Conservation (phyloP, 495 filamentous ascomycete species). For the Tuber indicum region DNA sequence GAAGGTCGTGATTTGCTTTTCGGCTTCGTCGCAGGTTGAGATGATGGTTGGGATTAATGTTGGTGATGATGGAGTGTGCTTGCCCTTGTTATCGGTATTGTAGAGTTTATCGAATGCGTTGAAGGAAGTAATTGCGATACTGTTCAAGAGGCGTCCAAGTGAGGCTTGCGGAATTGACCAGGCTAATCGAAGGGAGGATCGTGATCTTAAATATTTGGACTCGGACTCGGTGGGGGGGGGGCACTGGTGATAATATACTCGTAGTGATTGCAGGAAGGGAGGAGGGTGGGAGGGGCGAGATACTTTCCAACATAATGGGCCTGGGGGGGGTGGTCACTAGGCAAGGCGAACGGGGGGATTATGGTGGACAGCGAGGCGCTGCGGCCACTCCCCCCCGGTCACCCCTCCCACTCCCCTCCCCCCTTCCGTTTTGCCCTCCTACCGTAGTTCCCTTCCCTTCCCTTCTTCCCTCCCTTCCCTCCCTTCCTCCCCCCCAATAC, state of each 20-base stretch:
- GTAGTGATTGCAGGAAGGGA: conserved; percentile 14
- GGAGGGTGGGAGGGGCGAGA: conserved; percentile 21
- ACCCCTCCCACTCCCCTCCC: background rate
- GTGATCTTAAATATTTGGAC: conserved; percentile 16
- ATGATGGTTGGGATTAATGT: background rate
- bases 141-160: conserved; percentile 9
- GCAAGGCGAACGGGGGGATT: conserved; percentile 26
- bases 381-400: background rate
- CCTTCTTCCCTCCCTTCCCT: background rate
- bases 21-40: conserved; percentile 6
- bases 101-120: conserved; percentile 12
- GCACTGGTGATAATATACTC: conserved; percentile 23
- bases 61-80: conserved; percentile 3
- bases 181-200: conserved; percentile 17
- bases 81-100: conserved; percentile 4
- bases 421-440: background rate
- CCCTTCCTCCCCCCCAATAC: background rate
- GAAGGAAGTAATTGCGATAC: conserved; percentile 9
- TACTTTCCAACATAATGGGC: background rate
- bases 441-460: background rate
- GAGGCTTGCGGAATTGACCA: conserved; percentile 20
- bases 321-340: too few species aligned
- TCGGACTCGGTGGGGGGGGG: conserved; percentile 1
- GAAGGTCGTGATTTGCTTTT: conserved; percentile 8
- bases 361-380: conserved; percentile 22